Evolutionary conservation across 768 basidiomycete genomes (phyloP).

Genomic region (Tubosaeta sp.): DNA sequence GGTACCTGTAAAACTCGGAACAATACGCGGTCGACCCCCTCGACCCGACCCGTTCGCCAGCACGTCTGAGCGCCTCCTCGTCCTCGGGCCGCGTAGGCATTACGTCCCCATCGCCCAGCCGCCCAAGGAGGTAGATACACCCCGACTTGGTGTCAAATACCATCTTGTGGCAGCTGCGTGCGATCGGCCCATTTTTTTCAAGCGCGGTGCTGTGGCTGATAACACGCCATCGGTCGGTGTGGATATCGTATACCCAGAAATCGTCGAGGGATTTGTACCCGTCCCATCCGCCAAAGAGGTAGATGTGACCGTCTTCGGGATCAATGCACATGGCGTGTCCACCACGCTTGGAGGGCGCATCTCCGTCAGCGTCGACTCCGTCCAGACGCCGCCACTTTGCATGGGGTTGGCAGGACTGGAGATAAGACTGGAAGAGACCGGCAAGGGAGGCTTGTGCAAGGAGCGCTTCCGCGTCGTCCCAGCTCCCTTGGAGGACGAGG

Average conservation of each 20-base stretch:
- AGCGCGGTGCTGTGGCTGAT: constrained; percentile 51
- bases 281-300: constrained; percentile 79
- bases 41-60: constrained; percentile 17
- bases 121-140: constrained; percentile 68
- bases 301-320: constrained; percentile 54
- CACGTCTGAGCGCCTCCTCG: constrained; percentile 17
- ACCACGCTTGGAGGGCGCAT: constrained; percentile 62
- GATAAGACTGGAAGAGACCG: constrained; percentile 59
- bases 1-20: constrained; percentile 77
- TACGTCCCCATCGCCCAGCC: constrained; percentile 55
- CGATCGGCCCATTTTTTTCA: constrained; percentile 63
- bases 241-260: constrained; percentile 71
- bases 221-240: constrained; percentile 55
- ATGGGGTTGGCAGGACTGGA: constrained; percentile 51
- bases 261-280: constrained; percentile 70
- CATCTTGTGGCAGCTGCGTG: constrained; percentile 80
- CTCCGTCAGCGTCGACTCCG: constrained; percentile 59
- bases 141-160: constrained; percentile 70
- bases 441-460: constrained; percentile 46
- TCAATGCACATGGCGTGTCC: constrained; percentile 85
- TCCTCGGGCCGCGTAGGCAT: constrained; percentile 21
- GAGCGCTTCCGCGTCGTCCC: constrained; percentile 52
- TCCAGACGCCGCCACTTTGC: constrained; percentile 58
- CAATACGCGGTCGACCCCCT: constrained; percentile 33
- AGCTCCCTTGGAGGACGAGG: constrained; percentile 66